Evolutionary conservation across 2,329 filamentous ascomycete genomes (phyloP).

Genomic region (Apiospora koreana): DNA sequence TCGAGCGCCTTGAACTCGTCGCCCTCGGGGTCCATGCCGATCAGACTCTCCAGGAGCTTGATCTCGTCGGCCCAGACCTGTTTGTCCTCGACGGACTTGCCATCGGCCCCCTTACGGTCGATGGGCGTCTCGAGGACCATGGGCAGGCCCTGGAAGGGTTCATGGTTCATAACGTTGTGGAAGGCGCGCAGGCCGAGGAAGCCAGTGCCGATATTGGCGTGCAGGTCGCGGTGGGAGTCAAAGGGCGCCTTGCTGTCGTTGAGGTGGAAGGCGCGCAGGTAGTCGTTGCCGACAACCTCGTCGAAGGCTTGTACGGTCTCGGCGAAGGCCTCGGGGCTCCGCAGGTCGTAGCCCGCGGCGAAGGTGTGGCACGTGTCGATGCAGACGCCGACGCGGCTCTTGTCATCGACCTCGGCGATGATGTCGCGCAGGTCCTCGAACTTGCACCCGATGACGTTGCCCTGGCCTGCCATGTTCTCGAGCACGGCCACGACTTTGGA

Average conservation of each 20-base stretch:
- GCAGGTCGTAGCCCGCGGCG: constrained; percentile 88
- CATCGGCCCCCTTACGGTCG: constrained; percentile 66
- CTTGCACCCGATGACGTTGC: constrained; percentile 81
- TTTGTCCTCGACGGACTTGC: constrained; percentile 74
- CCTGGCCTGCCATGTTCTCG: constrained; percentile 93
- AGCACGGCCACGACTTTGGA: constrained; percentile 75
- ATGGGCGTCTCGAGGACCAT: constrained; percentile 98
- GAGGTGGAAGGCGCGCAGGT: constrained; percentile 83
- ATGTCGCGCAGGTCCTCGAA: constrained; percentile 88
- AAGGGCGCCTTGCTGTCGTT: constrained; percentile 96
- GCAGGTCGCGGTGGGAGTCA: constrained; percentile 78
- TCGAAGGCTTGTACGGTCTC: constrained; percentile 78
- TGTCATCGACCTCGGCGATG: constrained; percentile 77
- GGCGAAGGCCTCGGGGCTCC: constrained; percentile 71
- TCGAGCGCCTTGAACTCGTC: constrained; percentile 71
- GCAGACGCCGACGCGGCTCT: constrained; percentile 85
- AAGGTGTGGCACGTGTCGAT: constrained; percentile 97
- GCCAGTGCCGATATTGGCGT: constrained; percentile 95
- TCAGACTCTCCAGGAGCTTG: constrained; percentile 85
- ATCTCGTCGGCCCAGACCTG: constrained; percentile 91
- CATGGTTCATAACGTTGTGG: constrained; percentile 85
- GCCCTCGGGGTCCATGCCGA: constrained; percentile 79
- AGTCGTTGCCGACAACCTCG: constrained; percentile 71
- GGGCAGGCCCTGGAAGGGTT: constrained; percentile 73
- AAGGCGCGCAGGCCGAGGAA: constrained; percentile 91